A percentile compares a stretch with the other conserved stretches of the same genome.
Conservation (phyloP, 2,329 filamentous ascomycete species). For the Paracoccidioides brasiliensis region DNA sequence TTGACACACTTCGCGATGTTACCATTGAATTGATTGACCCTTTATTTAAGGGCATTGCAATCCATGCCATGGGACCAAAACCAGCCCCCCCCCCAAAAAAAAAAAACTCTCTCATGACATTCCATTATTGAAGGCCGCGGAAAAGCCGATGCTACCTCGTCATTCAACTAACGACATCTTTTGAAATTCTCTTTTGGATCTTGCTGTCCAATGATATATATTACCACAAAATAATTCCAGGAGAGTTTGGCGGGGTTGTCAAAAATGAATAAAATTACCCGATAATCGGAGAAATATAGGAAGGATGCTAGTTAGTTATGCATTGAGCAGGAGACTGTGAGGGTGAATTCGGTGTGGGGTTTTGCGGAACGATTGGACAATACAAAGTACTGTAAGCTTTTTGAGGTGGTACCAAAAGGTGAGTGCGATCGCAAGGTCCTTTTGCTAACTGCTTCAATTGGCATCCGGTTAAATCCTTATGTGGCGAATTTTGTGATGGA, state of each 20-base stretch:
- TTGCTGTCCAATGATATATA: background rate
- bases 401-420: no score
- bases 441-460: background rate
- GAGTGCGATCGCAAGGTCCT: background rate
- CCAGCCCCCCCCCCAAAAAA: no score
- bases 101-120: background rate
- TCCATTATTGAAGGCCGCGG: background rate
- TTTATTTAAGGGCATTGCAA: background rate
- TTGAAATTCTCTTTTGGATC: background rate
- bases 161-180: background rate
- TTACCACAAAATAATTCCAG: background rate
- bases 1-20: background rate
- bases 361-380: no score
- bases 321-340: no score
- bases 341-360: no score
- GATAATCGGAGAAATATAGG: background rate
- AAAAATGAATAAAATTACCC: background rate
- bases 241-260: background rate
- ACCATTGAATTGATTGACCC: background rate
- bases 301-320: background rate
- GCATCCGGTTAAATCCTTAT: background rate
- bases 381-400: no score
- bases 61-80: background rate
- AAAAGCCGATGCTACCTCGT: background rate
- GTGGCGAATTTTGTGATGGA: background rate